Evolutionary conservation across 208 protist species (phyloP).

Genomic region (Phytomonas francai): DNA sequence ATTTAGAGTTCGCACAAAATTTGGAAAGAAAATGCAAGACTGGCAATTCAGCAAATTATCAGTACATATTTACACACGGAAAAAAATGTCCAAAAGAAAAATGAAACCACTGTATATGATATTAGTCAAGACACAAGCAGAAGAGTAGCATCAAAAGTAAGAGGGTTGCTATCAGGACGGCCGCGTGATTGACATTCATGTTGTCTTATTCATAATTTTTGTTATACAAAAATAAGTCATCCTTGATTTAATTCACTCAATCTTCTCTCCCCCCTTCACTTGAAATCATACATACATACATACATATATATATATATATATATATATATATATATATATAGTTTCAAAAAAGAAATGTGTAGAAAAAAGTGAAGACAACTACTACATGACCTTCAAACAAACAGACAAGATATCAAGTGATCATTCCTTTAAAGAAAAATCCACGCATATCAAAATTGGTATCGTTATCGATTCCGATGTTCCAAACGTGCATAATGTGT

Average conservation of each 20-base stretch:
- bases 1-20: neutral
- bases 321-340: constrained; percentile 19
- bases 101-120: neutral
- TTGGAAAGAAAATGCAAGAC: neutral
- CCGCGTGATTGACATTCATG: neutral
- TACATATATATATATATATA: constrained; percentile 3
- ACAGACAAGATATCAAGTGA: constrained; percentile 7
- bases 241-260: neutral
- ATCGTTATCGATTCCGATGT: neutral
- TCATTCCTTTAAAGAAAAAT: neutral
- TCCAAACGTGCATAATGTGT: neutral
- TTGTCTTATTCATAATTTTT: neutral
- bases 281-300: constrained; percentile 12
- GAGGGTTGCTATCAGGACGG: constrained; percentile 9
- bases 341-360: constrained; percentile 1
- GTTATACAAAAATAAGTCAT: neutral
- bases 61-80: constrained; percentile 1
- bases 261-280: neutral
- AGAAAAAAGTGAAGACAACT: neutral
- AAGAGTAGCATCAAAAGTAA: constrained; percentile 7
- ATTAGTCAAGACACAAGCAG: constrained; percentile 3
- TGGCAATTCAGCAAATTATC: neutral
- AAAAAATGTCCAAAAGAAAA: neutral
- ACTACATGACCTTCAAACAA: constrained; percentile 9
- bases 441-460: neutral